Percentiles rank a stretch among this genome's conserved stretches.
Conservation (phyloP, 805 yeast species). For the Isabelozyma pseudorhagii region DNA sequence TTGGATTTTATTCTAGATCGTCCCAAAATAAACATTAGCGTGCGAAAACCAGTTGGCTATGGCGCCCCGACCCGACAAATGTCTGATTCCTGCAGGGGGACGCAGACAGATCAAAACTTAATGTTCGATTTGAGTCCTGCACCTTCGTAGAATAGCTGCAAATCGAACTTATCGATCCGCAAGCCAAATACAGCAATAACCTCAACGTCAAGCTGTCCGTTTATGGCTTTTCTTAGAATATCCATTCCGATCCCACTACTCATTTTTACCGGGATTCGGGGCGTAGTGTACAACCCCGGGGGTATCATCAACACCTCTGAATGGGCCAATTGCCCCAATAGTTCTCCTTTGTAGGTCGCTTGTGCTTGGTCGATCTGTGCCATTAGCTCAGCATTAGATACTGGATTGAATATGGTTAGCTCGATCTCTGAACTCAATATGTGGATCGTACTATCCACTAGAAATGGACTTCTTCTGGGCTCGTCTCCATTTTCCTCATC, state of each 20-base stretch:
- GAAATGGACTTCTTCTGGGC: conserved; percentile 30
- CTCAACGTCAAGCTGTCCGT: conserved; percentile 48
- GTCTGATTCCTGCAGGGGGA: neutral
- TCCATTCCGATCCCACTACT: conserved; percentile 47
- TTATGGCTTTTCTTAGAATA: conserved; percentile 46
- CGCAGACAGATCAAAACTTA: conserved; percentile 15
- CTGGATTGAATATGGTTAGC: conserved; percentile 52
- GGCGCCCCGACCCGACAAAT: neutral
- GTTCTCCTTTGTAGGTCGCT: conserved; percentile 46
- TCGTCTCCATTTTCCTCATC: conserved; percentile 2
- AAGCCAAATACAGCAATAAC: conserved; percentile 43
- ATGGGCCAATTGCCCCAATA: conserved; percentile 43
- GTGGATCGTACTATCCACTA: conserved; percentile 52
- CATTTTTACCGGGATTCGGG: conserved; percentile 47
- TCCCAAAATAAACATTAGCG: neutral
- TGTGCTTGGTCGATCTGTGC: conserved; percentile 42
- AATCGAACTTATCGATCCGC: conserved; percentile 34
- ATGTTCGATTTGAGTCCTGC: conserved; percentile 41
- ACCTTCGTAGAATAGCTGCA: conserved; percentile 47
- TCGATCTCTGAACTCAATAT: conserved; percentile 53
- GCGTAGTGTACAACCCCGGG: conserved; percentile 52
- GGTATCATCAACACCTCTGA: conserved; percentile 43
- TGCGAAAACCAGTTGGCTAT: neutral
- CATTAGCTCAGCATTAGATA: conserved; percentile 43
- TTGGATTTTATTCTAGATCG: neutral